Evolutionary conservation across 306 rosid genomes (phyloP).

Genomic region (Malus orientalis): DNA sequence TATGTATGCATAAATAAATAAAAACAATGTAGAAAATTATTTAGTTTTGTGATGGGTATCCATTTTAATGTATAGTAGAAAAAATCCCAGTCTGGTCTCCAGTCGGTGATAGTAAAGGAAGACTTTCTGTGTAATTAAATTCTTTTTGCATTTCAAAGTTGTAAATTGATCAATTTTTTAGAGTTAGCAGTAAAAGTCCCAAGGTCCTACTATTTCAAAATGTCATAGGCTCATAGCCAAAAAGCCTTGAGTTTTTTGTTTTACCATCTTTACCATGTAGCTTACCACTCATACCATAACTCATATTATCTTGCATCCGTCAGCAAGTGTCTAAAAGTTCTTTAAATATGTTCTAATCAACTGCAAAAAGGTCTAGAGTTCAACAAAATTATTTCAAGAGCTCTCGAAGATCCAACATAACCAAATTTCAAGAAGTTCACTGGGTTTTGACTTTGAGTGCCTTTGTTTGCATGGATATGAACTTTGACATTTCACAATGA

Average conservation of each 20-base stretch:
- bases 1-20: too few relatives aligned
- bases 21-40: too few relatives aligned
- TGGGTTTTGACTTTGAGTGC: neutral
- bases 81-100: too few relatives aligned
- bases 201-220: neutral
- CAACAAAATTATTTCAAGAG: neutral
- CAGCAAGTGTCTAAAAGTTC: neutral
- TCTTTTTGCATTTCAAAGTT: neutral
- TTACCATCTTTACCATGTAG: neutral
- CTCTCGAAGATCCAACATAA: neutral
- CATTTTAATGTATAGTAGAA: too few relatives aligned
- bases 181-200: neutral
- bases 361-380: neutral
- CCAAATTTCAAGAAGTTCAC: neutral
- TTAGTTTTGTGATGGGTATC: too few relatives aligned
- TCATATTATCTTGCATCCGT: neutral
- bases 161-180: neutral
- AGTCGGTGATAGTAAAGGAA: too few relatives aligned
- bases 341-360: neutral
- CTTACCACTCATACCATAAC: neutral
- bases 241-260: neutral
- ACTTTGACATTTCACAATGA: neutral
- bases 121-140: neutral
- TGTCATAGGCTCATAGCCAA: neutral
- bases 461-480: neutral